A percentile compares a stretch with the other conserved stretches of the same genome.
Conservation (phyloP, 257 asterid genomes). For the Plantago elongata region DNA sequence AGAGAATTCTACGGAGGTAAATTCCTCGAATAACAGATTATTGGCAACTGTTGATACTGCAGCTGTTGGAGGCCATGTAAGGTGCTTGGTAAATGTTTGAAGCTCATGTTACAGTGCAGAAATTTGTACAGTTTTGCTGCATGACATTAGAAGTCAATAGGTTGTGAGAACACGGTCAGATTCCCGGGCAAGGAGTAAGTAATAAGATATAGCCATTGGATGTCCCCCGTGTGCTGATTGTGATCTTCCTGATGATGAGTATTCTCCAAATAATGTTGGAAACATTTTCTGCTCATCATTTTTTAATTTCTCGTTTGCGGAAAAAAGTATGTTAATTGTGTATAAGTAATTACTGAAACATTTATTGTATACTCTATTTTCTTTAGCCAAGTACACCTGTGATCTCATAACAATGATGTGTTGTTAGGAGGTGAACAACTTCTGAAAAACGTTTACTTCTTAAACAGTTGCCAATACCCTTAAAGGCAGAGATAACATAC, state of each 20-base stretch:
- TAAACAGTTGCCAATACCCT: too few relatives aligned
- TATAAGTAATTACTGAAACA: too few relatives aligned
- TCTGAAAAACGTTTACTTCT: too few relatives aligned
- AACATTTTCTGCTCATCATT: background rate
- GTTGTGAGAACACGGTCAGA: background rate
- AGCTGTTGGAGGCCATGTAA: background rate
- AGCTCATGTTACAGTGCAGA: background rate
- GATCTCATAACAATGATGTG: too few relatives aligned
- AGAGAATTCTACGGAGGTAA: background rate
- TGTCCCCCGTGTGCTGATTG: background rate
- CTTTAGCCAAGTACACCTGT: too few relatives aligned
- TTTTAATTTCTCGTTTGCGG: background rate
- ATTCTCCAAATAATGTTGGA: slow-evolving; percentile 8
- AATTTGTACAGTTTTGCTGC: slow-evolving; percentile 11
- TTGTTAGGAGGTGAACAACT: too few relatives aligned
- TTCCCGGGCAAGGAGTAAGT: background rate
- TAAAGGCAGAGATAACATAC: too few relatives aligned
- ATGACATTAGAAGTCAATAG: background rate
- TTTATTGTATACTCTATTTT: too few relatives aligned
- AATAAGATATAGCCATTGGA: slow-evolving; percentile 5
- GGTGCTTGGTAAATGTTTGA: background rate
- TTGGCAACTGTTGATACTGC: background rate
- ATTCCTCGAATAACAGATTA: background rate
- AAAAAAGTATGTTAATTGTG: too few relatives aligned
- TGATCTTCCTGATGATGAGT: background rate